Base-by-base conservation (phyloP, 305 asterid genomes). In the Solanum hybrid region DNA sequence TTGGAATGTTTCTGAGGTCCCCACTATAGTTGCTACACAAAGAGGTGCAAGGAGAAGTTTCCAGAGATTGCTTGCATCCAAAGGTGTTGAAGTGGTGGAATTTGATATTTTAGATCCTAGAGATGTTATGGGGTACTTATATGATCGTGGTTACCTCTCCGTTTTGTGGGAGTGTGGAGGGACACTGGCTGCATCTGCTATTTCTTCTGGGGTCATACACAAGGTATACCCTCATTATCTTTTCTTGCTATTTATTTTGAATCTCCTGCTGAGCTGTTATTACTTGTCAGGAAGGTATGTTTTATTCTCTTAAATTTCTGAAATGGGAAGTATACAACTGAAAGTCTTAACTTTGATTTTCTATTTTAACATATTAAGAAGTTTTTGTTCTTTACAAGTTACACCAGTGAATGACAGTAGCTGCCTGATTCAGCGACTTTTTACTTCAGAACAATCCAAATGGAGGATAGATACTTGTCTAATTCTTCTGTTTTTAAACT, bases 151-250 rank as follows among this genome's bases (percentile, higher is more conserved):
- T 61, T 96, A 97, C 90, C 99, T 97, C 42, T 97, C 99, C 0
- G 93, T 97, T 92, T 91, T 97, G 86, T 97, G 99, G 99, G 99
- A 97, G 92, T 97, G 99, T 89, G 99, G 99, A 91, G 99, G 99
- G 91, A 93, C 96, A 13, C 91, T 97, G 92, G 98, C 99, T 89
- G 99, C 99, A 86, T 96, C 99, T 91, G 99, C 98, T 74, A 95
- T 97, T 92, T 95, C 98, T 40, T 95, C 98, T 84, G 98, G 99
- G 89, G 93, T 96, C 90, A 92, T 97, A 92, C 99, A 97, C 95
- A 97, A 96, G 97, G 99, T 95, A 91, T 89, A 91, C 76, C 67
- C 82, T 73, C 88, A 75, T 76, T 28, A 57, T 89, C 73, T 42
- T 29, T 46, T 51, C 42, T 26, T 42, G 67, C 67, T 79, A 71